Conservation (phyloP, 202 grass and related monocot genomes). For the Saccharum hybrid region DNA sequence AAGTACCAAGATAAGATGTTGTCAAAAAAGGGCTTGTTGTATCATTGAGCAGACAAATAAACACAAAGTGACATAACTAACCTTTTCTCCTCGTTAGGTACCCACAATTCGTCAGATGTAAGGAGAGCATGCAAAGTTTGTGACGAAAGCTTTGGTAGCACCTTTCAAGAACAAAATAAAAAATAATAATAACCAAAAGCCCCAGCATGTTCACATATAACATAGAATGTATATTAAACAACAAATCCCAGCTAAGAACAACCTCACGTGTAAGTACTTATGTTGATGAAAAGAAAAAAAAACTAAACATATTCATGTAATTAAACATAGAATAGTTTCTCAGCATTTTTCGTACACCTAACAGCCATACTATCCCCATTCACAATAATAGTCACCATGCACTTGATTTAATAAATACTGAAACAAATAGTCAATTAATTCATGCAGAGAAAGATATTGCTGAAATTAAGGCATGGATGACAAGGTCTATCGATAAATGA, state of each 20-base stretch:
- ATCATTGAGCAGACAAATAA: slow-evolving; percentile 29
- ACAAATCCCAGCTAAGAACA: slow-evolving; percentile 19
- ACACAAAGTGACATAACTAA: slow-evolving; percentile 45
- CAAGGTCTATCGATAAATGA: slow-evolving; percentile 18
- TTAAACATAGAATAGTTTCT: background rate
- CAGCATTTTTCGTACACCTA: slow-evolving; percentile 8
- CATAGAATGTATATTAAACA: slow-evolving; percentile 27
- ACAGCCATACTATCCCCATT: slow-evolving; percentile 2
- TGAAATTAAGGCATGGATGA: background rate
- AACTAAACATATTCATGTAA: slow-evolving; percentile 1
- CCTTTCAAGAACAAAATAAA: slow-evolving; percentile 57
- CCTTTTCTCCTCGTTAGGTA: slow-evolving; percentile 99
- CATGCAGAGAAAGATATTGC: background rate
- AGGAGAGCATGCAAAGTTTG: slow-evolving; percentile 91
- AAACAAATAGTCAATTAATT: slow-evolving; percentile 31
- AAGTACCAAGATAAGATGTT: slow-evolving; percentile 38
- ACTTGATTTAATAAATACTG: slow-evolving; percentile 13
- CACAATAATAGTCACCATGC: slow-evolving; percentile 25
- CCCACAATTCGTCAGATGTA: slow-evolving; percentile 93
- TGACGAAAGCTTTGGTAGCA: slow-evolving; percentile 92
- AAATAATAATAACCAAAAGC: slow-evolving; percentile 31
- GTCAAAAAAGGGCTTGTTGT: slow-evolving; percentile 33
- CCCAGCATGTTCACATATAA: background rate
- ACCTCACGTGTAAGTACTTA: slow-evolving; percentile 6
- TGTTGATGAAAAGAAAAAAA: slow-evolving; percentile 2